Evolutionary conservation across 208 protist species (phyloP), one percentile per base, ranked within the genome.

Genomic region (Leptomonas pyrrhocoris): DNA sequence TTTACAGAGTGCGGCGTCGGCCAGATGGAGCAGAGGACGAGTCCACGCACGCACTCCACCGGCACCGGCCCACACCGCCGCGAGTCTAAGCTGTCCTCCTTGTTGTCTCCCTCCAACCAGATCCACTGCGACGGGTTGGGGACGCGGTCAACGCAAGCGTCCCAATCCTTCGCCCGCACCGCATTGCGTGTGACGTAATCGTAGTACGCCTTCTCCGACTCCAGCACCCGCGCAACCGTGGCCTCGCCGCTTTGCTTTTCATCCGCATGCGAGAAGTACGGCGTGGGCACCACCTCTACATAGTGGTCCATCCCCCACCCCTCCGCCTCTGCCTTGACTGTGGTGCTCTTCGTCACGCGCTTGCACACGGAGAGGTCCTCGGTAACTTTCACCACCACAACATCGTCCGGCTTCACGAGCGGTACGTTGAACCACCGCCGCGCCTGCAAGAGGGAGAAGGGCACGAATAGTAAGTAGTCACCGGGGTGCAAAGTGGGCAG

Each of bases 41-140:
- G 59, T 2, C 85, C 90, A 2, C 85, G 79, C 16, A 95, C 73
- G 66, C 90, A 95, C 55, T 95, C 87, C 27, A 90, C 51, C 0
- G 90, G 90, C 18, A 95, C 73, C 2, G 84, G 74, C 0, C 90
- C 90, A 43, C 83, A 85, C 16, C 71, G 43, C 0, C 90, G 76
- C 13, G 90, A 95, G 73, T 95, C 90, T 49, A 92, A 85, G 67
- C 90, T 95, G 30, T 90, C 74, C 0, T 4, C 18, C 13, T 73
- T 77, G 74, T 95, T 95, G 69, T 95, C 90, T 4, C 90, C 90
- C 76, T 95, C 90, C 15, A 95, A 62, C 90, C 90, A 95, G 3
- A 95, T 51, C 83, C 85, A 95, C 40, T 63, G 64, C 6, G 81
- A 75, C 0, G 85, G 76, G 8, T 84, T 54, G 2, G 58, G 27